Evolutionary conservation across 2,329 filamentous ascomycete genomes (phyloP), one percentile per base, ranked within the genome.

Genomic region (Aspergillus sp.): DNA sequence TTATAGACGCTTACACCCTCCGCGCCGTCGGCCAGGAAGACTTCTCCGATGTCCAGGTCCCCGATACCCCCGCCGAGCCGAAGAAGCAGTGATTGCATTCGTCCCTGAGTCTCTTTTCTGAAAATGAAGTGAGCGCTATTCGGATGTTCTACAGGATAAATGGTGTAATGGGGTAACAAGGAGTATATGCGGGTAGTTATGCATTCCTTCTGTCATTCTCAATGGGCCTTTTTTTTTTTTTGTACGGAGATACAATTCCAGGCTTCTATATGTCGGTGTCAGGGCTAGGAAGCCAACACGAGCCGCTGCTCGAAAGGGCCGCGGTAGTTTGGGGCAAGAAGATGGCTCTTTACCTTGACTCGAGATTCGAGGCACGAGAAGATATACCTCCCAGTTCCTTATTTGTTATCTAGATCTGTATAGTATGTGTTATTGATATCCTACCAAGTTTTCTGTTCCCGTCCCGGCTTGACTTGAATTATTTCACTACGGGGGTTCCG

Each of bases 21-120:
- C 81, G 77, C 56, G 89, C 88, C 47, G 87, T 98, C 63, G 89
- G 91, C 39, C 93, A 97, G 71, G 93, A 97, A 69, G 88, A 96
- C 57, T 98, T 98, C 73, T 88, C 90, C 49, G 93, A 98, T 66
- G 90, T 97, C 60, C 84, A 89, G 65, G 85, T 97, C 33, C 93
- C 93, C 23, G 86, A 88, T 65, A 75, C 79, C 45, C 85, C 88
- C 43, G 68, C 71, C 10, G 43, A 54, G 23, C 32, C 51, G 20
- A 46, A 57, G 48, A 46, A 64, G 51, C 57, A 66, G 50, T 58
- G 66, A 57, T 61, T 39, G 7, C 2, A 54, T 50, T 51, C 39
- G 23, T 30, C 45, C 7, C 15, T 19, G 17, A 5, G 19, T 19
- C 17, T 19, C 13, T 46, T 20, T 46, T 44, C 19, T 22, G 12